Evolutionary conservation across 2,329 filamentous ascomycete species (phyloP).

Genomic region (Claviceps purpurea): DNA sequence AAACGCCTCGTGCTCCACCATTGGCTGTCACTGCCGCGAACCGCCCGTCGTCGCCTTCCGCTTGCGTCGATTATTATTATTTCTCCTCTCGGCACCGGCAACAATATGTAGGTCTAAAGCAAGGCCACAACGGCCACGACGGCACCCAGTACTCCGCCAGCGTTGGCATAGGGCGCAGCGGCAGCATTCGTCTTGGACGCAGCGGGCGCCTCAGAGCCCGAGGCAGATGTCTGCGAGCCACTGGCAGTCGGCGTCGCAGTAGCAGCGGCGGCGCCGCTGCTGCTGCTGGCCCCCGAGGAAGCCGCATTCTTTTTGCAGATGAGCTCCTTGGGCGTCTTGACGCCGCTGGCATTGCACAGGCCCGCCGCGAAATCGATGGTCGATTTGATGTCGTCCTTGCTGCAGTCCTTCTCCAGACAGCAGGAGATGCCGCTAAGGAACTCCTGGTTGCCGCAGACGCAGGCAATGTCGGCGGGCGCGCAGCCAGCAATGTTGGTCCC

Average conservation of each 20-base stretch:
- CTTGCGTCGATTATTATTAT: background rate
- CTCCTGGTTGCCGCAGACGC: slow-evolving; percentile 26
- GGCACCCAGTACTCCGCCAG: slow-evolving; percentile 3
- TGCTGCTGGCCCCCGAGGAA: slow-evolving; percentile 5
- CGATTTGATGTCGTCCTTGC: slow-evolving; percentile 16
- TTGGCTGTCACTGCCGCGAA: no score
- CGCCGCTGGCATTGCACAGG: slow-evolving; percentile 24
- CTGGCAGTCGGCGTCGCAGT: background rate
- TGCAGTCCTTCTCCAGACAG: slow-evolving; percentile 25
- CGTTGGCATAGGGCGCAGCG: background rate
- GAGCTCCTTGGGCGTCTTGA: slow-evolving; percentile 23
- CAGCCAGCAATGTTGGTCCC: slow-evolving; percentile 25
- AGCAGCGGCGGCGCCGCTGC: background rate
- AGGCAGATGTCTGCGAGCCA: background rate
- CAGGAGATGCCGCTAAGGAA: slow-evolving; percentile 29
- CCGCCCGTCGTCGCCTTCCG: background rate
- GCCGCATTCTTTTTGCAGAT: slow-evolving; percentile 17
- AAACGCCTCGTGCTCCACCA: no score
- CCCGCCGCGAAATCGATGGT: slow-evolving; percentile 24
- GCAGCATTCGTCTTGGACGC: slow-evolving; percentile 4
- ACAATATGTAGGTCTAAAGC: background rate
- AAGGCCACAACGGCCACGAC: slow-evolving; percentile 2
- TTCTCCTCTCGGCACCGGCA: background rate
- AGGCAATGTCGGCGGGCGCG: slow-evolving; percentile 23
- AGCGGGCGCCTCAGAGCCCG: background rate